These are phyloP conservation scores for Penicillium sp. DNA, from an alignment of 2,329 filamentous ascomycete species.

Conservation along the genomic window DNA sequence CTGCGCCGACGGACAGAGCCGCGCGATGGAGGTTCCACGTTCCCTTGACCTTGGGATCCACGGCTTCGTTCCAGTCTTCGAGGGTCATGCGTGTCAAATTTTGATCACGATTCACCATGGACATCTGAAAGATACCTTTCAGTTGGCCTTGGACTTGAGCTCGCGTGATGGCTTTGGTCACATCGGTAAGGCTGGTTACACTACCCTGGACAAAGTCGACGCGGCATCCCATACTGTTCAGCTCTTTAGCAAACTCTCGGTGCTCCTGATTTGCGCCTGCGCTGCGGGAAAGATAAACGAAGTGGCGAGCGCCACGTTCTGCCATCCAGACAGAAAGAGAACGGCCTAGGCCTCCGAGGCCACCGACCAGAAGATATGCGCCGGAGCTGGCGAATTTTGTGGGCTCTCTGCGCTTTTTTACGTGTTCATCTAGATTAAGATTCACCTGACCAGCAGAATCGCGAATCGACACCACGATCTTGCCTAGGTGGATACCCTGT, in stretches of 20 bases:
- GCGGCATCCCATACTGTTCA: conserved; percentile 22
- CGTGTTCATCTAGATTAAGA: background rate
- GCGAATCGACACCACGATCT: conserved; percentile 37
- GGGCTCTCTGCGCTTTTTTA: background rate
- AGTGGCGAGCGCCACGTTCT: conserved; percentile 33
- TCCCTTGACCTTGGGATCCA: conserved; percentile 21
- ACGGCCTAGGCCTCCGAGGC: conserved; percentile 43
- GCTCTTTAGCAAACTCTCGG: conserved; percentile 22
- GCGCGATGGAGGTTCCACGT: conserved; percentile 20
- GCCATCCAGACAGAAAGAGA: conserved; percentile 37
- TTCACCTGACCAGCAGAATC: background rate
- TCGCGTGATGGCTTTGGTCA: background rate
- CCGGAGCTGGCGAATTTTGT: background rate
- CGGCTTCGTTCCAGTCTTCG: conserved; percentile 10
- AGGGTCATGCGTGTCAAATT: conserved; percentile 8
- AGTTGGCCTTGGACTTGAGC: background rate
- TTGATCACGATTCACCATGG: conserved; percentile 18
- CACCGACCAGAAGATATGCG: conserved; percentile 40
- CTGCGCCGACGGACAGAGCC: background rate
- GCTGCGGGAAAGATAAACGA: conserved; percentile 36
- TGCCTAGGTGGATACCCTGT: conserved; percentile 46
- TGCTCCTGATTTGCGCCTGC: conserved; percentile 19
- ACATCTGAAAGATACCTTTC: conserved; percentile 21
- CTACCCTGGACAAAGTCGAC: conserved; percentile 18
- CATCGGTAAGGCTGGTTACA: conserved; percentile 9